Evolutionary conservation across 805 yeast genomes (phyloP).

Genomic region (Kodamaea nitidulidarum): DNA sequence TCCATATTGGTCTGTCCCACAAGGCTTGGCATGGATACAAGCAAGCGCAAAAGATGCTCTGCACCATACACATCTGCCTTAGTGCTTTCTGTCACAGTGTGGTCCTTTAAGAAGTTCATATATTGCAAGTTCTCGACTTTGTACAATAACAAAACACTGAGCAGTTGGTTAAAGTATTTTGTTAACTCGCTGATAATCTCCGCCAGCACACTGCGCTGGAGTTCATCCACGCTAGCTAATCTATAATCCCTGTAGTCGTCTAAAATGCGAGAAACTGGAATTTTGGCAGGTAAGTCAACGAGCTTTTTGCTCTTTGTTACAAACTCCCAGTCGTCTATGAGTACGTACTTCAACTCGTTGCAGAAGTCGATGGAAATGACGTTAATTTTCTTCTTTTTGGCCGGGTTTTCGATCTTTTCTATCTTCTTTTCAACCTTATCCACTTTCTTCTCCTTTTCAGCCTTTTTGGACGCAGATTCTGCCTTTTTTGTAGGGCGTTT

Average conservation of each 20-base stretch:
- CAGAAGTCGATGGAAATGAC: constrained; percentile 70
- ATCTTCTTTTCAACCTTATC: constrained; percentile 3
- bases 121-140: constrained; percentile 76
- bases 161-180: constrained; percentile 67
- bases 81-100: constrained; percentile 24
- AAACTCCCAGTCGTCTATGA: constrained; percentile 93
- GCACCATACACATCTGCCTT: constrained; percentile 53
- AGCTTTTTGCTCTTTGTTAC: constrained; percentile 77
- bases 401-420: constrained; percentile 3
- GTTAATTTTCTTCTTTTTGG: constrained; percentile 23
- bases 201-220: constrained; percentile 31
- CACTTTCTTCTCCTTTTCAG: constrained; percentile 9
- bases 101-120: constrained; percentile 43
- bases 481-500: constrained; percentile 1
- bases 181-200: constrained; percentile 72
- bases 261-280: constrained; percentile 53
- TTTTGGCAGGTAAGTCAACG: constrained; percentile 58
- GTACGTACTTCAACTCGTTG: constrained; percentile 57
- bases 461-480: background rate
- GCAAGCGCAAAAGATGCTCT: constrained; percentile 74
- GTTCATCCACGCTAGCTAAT: constrained; percentile 12
- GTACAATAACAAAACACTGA: constrained; percentile 68
- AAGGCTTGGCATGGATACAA: constrained; percentile 79
- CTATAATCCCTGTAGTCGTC: constrained; percentile 42
- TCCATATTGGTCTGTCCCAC: constrained; percentile 79